Conservation (phyloP, 106 monocot genomes). For the Apostasia shenzhenica region DNA sequence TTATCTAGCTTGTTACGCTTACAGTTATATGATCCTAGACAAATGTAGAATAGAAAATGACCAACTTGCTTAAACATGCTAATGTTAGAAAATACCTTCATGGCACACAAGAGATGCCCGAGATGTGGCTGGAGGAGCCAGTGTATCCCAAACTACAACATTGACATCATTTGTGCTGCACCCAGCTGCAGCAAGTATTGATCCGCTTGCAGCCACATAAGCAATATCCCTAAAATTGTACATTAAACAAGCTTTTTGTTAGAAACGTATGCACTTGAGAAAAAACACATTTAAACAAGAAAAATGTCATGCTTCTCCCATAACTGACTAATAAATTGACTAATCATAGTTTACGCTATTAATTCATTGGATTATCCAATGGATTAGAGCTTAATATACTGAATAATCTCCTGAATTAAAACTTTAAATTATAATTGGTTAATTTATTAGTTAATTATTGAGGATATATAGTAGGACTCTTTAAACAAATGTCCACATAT, state of each 20-base stretch:
- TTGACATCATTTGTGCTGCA: conserved; percentile 63
- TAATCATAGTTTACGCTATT: too few species aligned
- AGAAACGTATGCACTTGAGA: too few species aligned
- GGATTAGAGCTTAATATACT: too few species aligned
- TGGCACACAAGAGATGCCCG: conserved; percentile 86
- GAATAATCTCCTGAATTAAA: too few species aligned
- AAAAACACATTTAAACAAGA: neutral
- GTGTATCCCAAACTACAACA: conserved; percentile 87
- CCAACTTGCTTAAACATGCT: neutral
- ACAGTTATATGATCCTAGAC: too few species aligned
- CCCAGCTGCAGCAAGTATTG: conserved; percentile 88
- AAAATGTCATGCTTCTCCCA: neutral
- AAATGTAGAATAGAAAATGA: neutral
- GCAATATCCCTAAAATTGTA: conserved; percentile 64
- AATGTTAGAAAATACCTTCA: conserved; percentile 58
- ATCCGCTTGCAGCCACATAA: conserved; percentile 74
- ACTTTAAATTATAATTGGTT: too few species aligned
- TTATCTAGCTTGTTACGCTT: too few species aligned
- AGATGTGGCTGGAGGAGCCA: conserved; percentile 75
- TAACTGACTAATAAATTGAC: too few species aligned
- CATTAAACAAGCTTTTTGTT: neutral
- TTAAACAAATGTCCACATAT: neutral
- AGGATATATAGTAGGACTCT: neutral
- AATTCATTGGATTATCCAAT: too few species aligned
- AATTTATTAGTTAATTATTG: too few species aligned